Evolutionary conservation across 768 basidiomycete species (phyloP).

Genomic region (Coprinellus micaceus): DNA sequence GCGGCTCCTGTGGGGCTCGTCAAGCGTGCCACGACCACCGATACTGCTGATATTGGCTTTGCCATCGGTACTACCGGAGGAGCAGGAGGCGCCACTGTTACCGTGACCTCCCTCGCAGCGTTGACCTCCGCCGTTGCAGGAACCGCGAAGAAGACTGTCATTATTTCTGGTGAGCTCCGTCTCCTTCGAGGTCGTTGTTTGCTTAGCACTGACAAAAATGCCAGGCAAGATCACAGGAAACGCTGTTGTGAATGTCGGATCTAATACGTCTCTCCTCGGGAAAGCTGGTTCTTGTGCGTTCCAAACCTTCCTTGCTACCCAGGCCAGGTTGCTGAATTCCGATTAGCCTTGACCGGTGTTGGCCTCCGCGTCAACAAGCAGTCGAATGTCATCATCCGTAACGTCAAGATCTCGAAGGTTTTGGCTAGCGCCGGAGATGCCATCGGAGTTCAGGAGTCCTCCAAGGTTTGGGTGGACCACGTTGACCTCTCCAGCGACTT

Average conservation of each 20-base stretch:
- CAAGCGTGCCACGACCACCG: conserved; percentile 35
- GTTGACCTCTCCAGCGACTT: conserved; percentile 42
- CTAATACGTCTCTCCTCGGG: conserved; percentile 43
- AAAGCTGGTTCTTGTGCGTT: conserved; percentile 34
- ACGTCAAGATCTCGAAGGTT: conserved; percentile 48
- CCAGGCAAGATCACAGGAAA: conserved; percentile 43
- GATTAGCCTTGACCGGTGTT: conserved; percentile 44
- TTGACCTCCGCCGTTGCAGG: conserved; percentile 40
- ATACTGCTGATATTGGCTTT: conserved; percentile 38
- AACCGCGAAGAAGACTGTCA: conserved; percentile 39
- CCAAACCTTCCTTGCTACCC: not conserved
- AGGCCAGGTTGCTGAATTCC: too few relatives aligned
- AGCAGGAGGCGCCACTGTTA: conserved; percentile 39
- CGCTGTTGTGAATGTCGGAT: conserved; percentile 38
- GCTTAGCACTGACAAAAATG: not conserved
- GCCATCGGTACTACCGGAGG: conserved; percentile 44
- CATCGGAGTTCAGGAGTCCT: conserved; percentile 37
- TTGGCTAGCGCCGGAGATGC: conserved; percentile 43
- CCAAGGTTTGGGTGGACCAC: conserved; percentile 46
- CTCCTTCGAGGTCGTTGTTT: too few relatives aligned
- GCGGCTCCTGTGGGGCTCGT: conserved; percentile 14
- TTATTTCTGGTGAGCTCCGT: conserved; percentile 36
- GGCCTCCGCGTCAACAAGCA: conserved; percentile 42
- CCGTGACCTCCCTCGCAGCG: conserved; percentile 39
- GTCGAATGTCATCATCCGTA: conserved; percentile 46